Conservation (phyloP, 495 filamentous ascomycete species). For the Neurospora sp. region DNA sequence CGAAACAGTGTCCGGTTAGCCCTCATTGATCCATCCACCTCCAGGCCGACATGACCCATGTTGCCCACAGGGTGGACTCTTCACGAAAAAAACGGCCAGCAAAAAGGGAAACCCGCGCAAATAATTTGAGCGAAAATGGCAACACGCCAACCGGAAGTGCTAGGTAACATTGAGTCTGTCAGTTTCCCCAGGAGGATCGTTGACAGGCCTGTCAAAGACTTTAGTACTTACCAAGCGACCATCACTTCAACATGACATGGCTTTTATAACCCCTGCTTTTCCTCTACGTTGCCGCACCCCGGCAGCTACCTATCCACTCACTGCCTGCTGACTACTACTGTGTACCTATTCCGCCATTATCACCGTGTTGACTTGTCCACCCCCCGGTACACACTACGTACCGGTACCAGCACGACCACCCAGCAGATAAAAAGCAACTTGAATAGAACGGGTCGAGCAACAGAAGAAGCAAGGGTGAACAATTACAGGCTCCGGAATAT, state of each 20-base stretch:
- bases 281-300: conserved; percentile 13
- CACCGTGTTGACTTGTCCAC: neutral
- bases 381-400: neutral
- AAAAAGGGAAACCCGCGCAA: neutral
- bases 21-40: neutral
- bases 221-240: conserved; percentile 15
- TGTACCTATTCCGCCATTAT: neutral
- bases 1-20: neutral
- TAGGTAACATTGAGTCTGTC: neutral
- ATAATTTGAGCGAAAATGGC: neutral
- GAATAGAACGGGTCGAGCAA: neutral
- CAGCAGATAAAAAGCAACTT: neutral
- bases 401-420: neutral
- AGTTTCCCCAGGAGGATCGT: neutral
- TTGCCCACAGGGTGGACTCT: neutral
- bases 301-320: conserved; percentile 8
- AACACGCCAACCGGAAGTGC: neutral
- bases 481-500: neutral
- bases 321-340: conserved; percentile 7
- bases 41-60: neutral
- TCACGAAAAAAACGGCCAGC: neutral
- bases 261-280: conserved; percentile 8
- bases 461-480: neutral
- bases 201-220: conserved; percentile 3
- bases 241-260: conserved; percentile 8